phyloP scores from a whole-genome alignment of 108 stramenopile genomes.

The Bacterosira constricta region DNA sequence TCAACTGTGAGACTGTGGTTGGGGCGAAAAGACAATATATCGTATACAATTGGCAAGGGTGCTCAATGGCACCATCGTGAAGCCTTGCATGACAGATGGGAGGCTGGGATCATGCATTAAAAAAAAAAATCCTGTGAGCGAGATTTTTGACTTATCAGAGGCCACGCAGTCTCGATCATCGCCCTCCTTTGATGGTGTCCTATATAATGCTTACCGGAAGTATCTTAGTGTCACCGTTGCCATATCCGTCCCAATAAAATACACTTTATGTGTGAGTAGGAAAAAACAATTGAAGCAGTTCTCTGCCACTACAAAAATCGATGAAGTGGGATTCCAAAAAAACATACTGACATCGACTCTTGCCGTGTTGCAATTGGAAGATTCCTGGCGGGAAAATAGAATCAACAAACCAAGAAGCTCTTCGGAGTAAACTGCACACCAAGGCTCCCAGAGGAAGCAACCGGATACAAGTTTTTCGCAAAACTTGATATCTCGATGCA shows the following conservation, averaged over 20 bases:
- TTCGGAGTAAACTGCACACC: background rate
- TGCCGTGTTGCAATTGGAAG: conserved; percentile 6
- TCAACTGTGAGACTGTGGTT: too few relatives aligned
- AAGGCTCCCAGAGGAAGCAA: too few relatives aligned
- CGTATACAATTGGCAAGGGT: conserved; percentile 1
- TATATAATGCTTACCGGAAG: background rate
- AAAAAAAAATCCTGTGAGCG: background rate
- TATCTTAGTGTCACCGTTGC: too few relatives aligned
- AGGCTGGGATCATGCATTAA: conserved; percentile 5
- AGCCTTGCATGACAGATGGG: conserved; percentile 22
- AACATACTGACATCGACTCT: too few relatives aligned
- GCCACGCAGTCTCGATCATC: background rate
- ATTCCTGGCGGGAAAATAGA: background rate
- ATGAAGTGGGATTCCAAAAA: too few relatives aligned
- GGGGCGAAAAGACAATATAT: too few relatives aligned
- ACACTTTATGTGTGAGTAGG: background rate
- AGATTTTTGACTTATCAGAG: background rate
- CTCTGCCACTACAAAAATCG: too few relatives aligned
- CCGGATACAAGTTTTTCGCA: too few relatives aligned
- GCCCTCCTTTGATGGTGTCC: background rate
- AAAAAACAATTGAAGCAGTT: too few relatives aligned
- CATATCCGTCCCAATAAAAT: too few relatives aligned
- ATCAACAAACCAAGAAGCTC: background rate
- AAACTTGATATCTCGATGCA: too few relatives aligned
- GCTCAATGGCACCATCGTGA: conserved; percentile 8